Conservation (phyloP, 2,329 filamentous ascomycete species). For the Chaetomiaceae sp. region DNA sequence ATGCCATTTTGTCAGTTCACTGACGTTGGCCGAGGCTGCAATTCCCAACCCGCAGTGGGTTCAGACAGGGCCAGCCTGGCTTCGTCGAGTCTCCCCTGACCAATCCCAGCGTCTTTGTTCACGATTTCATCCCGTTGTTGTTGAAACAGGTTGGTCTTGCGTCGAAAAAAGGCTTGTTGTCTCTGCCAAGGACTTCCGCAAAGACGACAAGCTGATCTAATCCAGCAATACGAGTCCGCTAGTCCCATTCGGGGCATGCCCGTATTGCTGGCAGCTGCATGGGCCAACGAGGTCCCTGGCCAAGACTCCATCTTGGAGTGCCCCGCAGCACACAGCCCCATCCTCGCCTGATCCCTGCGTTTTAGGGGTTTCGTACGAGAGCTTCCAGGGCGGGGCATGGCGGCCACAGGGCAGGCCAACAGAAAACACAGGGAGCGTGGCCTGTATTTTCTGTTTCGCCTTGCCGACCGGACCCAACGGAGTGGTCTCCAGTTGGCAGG, state of each 20-base stretch:
- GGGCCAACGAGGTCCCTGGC: neutral
- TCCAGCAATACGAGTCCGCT: conserved; percentile 4
- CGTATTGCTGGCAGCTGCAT: neutral
- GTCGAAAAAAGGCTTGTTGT: conserved; percentile 9
- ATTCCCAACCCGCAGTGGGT: too few species aligned
- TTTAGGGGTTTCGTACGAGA: neutral
- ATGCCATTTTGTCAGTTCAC: too few species aligned
- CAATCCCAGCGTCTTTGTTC: too few species aligned
- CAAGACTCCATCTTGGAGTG: neutral
- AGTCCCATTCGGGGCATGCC: neutral
- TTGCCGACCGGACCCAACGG: neutral
- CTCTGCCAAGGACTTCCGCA: conserved; percentile 1
- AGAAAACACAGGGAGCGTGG: neutral
- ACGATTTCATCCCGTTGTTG: too few species aligned
- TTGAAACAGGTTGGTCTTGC: neutral
- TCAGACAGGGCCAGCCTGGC: too few species aligned
- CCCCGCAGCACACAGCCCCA: conserved; percentile 6
- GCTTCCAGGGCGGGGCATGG: too few species aligned
- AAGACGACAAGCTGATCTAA: too few species aligned
- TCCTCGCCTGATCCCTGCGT: neutral
- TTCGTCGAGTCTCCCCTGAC: too few species aligned
- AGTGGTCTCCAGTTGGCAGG: neutral
- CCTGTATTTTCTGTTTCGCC: neutral
- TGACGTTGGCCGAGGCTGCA: too few species aligned
- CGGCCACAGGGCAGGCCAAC: neutral